These are phyloP conservation scores for Pistacia integerrima DNA, from an alignment of 345 rosid genomes.

Conservation along the genomic window DNA sequence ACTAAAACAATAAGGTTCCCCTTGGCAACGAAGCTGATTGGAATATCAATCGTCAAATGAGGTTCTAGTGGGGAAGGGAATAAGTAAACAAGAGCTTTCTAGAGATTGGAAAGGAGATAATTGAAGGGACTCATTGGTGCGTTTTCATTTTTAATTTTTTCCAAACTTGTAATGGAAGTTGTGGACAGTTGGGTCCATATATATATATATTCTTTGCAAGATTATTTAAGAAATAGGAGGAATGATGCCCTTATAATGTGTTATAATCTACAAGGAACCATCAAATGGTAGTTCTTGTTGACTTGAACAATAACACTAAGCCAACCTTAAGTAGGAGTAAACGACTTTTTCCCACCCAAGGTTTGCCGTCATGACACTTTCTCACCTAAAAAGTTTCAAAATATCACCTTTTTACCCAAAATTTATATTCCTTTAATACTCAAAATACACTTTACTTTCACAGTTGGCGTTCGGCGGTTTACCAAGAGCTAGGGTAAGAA, in stretches of 20 bases:
- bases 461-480: too few species aligned
- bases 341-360: too few species aligned
- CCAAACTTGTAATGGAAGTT: constrained; percentile 11
- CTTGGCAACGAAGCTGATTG: constrained; percentile 15
- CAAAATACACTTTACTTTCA: too few species aligned
- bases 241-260: neutral
- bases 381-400: too few species aligned
- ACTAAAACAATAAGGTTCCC: constrained; percentile 22
- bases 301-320: neutral
- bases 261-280: neutral
- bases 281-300: neutral
- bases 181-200: neutral
- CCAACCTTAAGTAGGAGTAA: too few species aligned
- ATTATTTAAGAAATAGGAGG: neutral
- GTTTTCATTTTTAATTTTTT: neutral
- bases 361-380: too few species aligned
- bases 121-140: neutral
- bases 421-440: too few species aligned
- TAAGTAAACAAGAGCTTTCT: constrained; percentile 25
- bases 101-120: constrained; percentile 7
- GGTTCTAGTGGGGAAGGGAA: constrained; percentile 26
- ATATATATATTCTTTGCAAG: neutral
- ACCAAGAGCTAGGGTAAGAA: too few species aligned
- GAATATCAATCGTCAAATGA: constrained; percentile 32
- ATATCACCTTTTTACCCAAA: too few species aligned